Evolutionary conservation across 2,329 filamentous ascomycete species (phyloP).

Genomic region (Exophiala sp.): DNA sequence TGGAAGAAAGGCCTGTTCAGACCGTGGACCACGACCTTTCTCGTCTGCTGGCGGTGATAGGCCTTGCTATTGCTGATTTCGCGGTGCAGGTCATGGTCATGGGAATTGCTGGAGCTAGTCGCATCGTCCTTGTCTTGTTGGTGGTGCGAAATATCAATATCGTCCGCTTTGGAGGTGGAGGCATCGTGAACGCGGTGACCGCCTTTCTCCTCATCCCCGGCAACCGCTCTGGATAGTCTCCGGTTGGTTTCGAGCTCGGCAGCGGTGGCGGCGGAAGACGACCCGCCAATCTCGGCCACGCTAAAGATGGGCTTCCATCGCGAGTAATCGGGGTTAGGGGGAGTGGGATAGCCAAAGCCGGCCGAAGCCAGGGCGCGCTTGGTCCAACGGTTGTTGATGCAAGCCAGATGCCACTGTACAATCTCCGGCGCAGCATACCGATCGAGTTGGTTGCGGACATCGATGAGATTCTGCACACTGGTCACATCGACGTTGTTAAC

Average conservation of each 20-base stretch:
- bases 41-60: conserved; percentile 32
- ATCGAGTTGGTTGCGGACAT: conserved; percentile 90
- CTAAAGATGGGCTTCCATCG: conserved; percentile 95
- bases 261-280: conserved; percentile 60
- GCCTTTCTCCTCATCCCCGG: conserved; percentile 32
- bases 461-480: conserved; percentile 84
- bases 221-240: conserved; percentile 7
- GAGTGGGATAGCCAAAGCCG: conserved; percentile 78
- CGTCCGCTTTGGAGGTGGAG: conserved; percentile 1
- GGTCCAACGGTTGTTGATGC: conserved; percentile 89
- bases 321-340: conserved; percentile 47
- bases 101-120: conserved; percentile 32
- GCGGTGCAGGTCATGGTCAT: conserved; percentile 40
- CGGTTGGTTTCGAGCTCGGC: conserved; percentile 60
- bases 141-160: conserved; percentile 2
- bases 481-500: conserved; percentile 94
- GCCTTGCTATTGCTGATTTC: conserved; percentile 46
- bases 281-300: conserved; percentile 76
- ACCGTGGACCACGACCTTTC: conserved; percentile 64
- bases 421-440: conserved; percentile 70
- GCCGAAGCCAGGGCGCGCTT: conserved; percentile 81
- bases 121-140: conserved; percentile 27
- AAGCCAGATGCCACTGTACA: conserved; percentile 95
- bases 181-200: conserved; percentile 4
- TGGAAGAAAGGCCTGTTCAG: conserved; percentile 89